Evolutionary conservation across 192 early-diverging fungal species (phyloP).

Genomic region (Coemansia javaensis): DNA sequence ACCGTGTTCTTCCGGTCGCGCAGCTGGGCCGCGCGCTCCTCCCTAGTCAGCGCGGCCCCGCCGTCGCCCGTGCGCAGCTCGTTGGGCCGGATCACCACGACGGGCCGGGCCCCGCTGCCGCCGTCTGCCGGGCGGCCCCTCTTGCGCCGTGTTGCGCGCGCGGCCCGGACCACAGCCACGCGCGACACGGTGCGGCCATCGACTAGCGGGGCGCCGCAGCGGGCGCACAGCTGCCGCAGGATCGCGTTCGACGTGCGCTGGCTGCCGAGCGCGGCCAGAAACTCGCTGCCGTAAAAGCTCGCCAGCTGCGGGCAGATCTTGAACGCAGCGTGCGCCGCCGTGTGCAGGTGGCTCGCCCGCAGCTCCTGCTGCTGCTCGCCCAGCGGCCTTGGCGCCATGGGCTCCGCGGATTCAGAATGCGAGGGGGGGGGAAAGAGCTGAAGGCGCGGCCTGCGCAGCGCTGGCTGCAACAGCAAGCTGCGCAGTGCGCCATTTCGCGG

Average conservation of each 20-base stretch:
- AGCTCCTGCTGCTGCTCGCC: constrained; percentile 4
- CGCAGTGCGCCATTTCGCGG: no score
- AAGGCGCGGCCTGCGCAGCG: no score
- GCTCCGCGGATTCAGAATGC: no score
- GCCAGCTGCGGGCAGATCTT: constrained; percentile 44
- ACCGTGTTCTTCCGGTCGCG: constrained; percentile 16
- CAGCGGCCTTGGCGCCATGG: constrained; percentile 11
- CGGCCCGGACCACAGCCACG: constrained; percentile 13
- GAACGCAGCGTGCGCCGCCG: constrained; percentile 31
- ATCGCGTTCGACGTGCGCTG: constrained; percentile 16
- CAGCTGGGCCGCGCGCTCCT: constrained; percentile 6
- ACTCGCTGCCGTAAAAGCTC: constrained; percentile 34
- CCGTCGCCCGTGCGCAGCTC: not conserved
- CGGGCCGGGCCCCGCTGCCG: not conserved
- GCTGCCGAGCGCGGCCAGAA: constrained; percentile 13
- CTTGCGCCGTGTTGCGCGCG: not conserved
- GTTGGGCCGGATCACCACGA: constrained; percentile 12
- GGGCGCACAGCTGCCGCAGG: constrained; percentile 22
- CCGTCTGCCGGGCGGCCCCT: not conserved
- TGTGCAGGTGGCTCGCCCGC: constrained; percentile 28
- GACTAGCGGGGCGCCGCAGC: constrained; percentile 39
- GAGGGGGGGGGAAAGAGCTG: no score
- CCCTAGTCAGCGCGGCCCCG: not conserved
- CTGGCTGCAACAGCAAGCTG: no score
- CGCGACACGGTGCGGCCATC: constrained; percentile 29